Conservation (phyloP, 2,329 filamentous ascomycete species). For the Microcyclospora pomicola region DNA sequence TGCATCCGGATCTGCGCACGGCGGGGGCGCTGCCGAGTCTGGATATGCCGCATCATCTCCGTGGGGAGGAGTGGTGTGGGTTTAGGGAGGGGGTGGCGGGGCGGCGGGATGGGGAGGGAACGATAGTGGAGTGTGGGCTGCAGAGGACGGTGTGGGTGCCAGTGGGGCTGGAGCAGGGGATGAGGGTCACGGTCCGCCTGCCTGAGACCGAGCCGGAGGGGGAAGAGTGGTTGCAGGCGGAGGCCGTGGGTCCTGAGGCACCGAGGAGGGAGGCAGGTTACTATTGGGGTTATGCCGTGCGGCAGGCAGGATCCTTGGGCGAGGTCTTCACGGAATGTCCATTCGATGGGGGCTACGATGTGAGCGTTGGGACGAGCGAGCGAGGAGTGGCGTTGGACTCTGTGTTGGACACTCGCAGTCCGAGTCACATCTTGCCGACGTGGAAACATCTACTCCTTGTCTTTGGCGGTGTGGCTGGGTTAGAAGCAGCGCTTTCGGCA, state of each 20-base stretch:
- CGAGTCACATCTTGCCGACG: constrained; percentile 25
- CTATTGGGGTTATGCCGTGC: constrained; percentile 72
- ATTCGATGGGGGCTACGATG: constrained; percentile 65
- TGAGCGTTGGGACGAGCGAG: constrained; percentile 74
- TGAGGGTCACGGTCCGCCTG: constrained; percentile 60
- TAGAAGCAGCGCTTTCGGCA: constrained; percentile 59
- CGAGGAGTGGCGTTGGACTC: constrained; percentile 37
- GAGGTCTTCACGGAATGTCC: constrained; percentile 63
- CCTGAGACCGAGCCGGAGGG: constrained; percentile 25
- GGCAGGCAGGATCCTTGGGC: constrained; percentile 52
- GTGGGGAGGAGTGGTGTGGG: constrained; percentile 60
- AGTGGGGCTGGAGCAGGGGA: constrained; percentile 51
- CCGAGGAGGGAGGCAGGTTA: constrained; percentile 66
- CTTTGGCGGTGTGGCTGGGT: constrained; percentile 66
- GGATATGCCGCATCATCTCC: constrained; percentile 74
- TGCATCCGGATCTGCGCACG: constrained; percentile 63
- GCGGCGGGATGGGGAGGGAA: constrained; percentile 24
- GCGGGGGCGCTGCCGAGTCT: constrained; percentile 62
- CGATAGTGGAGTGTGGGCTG: constrained; percentile 39
- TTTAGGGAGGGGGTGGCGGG: constrained; percentile 67
- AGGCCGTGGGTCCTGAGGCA: constrained; percentile 51
- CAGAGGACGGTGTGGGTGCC: constrained; percentile 37
- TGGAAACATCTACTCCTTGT: constrained; percentile 59
- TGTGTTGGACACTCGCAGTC: constrained; percentile 29
- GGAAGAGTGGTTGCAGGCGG: constrained; percentile 26